Percentiles rank a stretch among this genome's conserved stretches.
Conservation (phyloP, 228 moss, liverwort and hornwort genomes). For the Sphagnum magellanicum region DNA sequence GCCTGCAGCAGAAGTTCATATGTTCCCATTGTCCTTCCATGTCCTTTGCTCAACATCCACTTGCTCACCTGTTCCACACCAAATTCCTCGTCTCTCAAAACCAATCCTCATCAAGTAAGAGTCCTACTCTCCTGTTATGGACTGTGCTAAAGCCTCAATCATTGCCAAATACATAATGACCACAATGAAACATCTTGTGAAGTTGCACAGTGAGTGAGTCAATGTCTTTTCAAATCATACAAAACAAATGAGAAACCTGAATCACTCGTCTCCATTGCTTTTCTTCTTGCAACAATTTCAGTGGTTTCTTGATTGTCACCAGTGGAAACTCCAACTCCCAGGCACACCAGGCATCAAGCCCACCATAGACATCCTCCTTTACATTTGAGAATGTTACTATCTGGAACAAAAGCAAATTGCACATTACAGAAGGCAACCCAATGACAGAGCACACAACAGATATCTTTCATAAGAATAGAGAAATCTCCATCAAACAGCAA, state of each 20-base stretch:
- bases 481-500: no score
- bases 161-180: background rate
- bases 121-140: background rate
- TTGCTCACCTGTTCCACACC: slow-evolving; percentile 52
- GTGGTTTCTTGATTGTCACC: slow-evolving; percentile 77
- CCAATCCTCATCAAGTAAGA: background rate
- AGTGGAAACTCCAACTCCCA: slow-evolving; percentile 97
- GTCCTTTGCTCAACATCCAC: slow-evolving; percentile 98
- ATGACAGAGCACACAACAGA: no score
- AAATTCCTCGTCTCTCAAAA: background rate
- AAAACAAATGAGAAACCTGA: slow-evolving; percentile 34
- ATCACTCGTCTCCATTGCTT: slow-evolving; percentile 78
- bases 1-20: slow-evolving; percentile 69
- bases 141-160: no score
- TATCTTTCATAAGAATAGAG: no score
- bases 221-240: background rate
- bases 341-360: slow-evolving; percentile 80
- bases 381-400: slow-evolving; percentile 55
- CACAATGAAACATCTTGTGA: background rate
- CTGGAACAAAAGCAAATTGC: slow-evolving; percentile 35
- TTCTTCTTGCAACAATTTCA: slow-evolving; percentile 37
- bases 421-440: no score
- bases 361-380: slow-evolving; percentile 90
- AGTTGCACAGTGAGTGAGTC: background rate
- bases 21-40: slow-evolving; percentile 78